phyloP scores from a whole-genome alignment of 805 yeast species.

The Saccharomycopsis olivae region DNA sequence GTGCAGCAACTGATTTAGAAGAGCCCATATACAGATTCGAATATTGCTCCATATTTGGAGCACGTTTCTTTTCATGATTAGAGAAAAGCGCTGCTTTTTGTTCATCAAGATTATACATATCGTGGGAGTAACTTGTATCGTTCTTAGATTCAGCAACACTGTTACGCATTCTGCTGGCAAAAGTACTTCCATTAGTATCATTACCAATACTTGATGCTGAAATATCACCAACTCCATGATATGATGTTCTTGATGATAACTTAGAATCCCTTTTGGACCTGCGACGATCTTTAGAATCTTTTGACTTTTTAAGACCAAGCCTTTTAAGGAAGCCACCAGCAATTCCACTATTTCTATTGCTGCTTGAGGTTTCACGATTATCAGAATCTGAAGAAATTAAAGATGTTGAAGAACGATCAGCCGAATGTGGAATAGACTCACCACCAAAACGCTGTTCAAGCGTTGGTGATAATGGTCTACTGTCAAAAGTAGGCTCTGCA shows the following conservation, averaged over 20 bases:
- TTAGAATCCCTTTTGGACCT: conserved; percentile 4
- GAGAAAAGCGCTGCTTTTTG: conserved; percentile 7
- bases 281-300: background rate
- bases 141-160: no score
- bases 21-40: no score
- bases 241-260: no score
- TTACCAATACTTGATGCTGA: background rate
- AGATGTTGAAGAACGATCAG: background rate
- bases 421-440: background rate
- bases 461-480: background rate
- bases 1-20: background rate
- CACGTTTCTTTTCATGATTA: conserved; percentile 2
- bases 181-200: background rate
- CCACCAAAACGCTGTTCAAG: background rate
- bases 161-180: background rate
- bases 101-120: conserved; percentile 6
- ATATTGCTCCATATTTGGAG: no score
- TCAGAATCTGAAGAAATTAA: conserved; percentile 2
- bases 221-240: no score
- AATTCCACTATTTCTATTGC: conserved; percentile 11
- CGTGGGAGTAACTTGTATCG: conserved; percentile 5
- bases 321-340: conserved; percentile 17
- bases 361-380: background rate
- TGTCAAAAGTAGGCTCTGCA: background rate
- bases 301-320: conserved; percentile 14